A percentile compares a stretch with the other conserved stretches of the same genome.
phyloP scores from a whole-genome alignment of 1,139 yeast genomes.

The Groenewaldozyma sp. region DNA sequence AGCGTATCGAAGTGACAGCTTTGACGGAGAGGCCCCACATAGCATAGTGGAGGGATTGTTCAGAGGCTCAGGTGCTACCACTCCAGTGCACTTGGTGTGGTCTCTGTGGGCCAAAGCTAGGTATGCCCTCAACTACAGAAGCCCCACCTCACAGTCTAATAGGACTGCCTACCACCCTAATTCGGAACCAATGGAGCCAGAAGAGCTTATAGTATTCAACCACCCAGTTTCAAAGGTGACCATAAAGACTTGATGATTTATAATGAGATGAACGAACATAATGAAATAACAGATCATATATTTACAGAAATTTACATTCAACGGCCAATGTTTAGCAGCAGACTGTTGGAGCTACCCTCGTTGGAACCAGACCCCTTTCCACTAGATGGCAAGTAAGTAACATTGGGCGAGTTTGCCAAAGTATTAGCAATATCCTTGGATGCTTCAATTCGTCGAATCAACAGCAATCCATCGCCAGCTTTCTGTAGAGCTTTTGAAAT shows the following conservation, averaged over 20 bases:
- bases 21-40: not conserved
- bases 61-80: no score
- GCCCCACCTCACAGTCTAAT: not conserved
- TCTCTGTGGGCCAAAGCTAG: no score
- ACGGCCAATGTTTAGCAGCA: constrained; percentile 51
- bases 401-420: constrained; percentile 72
- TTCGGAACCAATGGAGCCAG: not conserved
- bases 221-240: constrained; percentile 1
- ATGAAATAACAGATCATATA: not conserved
- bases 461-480: constrained; percentile 92
- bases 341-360: constrained; percentile 33
- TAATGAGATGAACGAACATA: not conserved
- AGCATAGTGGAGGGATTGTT: no score
- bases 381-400: constrained; percentile 75
- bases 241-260: not conserved
- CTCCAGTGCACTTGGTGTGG: no score
- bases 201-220: not conserved
- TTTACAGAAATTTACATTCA: constrained; percentile 18
- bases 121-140: no score
- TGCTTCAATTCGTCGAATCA: constrained; percentile 94
- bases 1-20: not conserved
- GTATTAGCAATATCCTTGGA: constrained; percentile 91
- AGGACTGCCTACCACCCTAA: not conserved
- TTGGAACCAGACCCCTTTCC: constrained; percentile 23
- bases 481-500: constrained; percentile 88